Evolutionary conservation across 345 rosid genomes (phyloP), one percentile per base, ranked within the genome.

Genomic region (Pistacia atlantica): DNA sequence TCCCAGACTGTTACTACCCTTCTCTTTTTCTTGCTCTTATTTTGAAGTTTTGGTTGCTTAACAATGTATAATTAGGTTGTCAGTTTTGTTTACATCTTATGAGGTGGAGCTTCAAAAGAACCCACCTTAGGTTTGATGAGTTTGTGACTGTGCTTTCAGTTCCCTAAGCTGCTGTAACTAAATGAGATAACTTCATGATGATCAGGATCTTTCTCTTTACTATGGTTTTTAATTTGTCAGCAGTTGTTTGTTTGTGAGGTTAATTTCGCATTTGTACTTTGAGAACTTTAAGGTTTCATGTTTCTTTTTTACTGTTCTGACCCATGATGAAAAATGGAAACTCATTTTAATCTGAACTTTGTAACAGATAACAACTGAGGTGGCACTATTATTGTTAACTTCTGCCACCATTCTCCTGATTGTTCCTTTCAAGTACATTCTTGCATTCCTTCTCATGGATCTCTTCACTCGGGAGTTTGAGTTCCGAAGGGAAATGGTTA

Each of bases 401-500:
- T 68, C 80, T 75, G 96, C 94, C 35, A 83, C 84, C 35, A 75
- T 87, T 80, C 85, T 93, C 57, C 85, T 95, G 33, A 61, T 84
- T 56, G 81, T 95, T 61, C 93, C 99, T 56, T 93, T 95, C 94
- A 95, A 95, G 84, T 95, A 88, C 67, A 84, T 93, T 67, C 80
- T 88, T 13, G 85, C 94, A 11, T 90, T 84, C 80, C 80, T 92
- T 77, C 77, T 95, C 45, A 86, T 82, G 28, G 99, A 95, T 84
- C 79, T 86, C 64, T 95, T 95, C 83, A 95, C 98, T 7, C 89
- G 90, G 75, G 96, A 95, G 89, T 95, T 95, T 1, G 88, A 93
- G 77, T 89, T 92, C 83, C 89, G 98, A 65, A 89, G 82, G 82
- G 91, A 89, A 78, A 93, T 84, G 96, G 99, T 90, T 37, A 83